Conservation (phyloP, 257 asterid species). For the Solanum chilense region DNA sequence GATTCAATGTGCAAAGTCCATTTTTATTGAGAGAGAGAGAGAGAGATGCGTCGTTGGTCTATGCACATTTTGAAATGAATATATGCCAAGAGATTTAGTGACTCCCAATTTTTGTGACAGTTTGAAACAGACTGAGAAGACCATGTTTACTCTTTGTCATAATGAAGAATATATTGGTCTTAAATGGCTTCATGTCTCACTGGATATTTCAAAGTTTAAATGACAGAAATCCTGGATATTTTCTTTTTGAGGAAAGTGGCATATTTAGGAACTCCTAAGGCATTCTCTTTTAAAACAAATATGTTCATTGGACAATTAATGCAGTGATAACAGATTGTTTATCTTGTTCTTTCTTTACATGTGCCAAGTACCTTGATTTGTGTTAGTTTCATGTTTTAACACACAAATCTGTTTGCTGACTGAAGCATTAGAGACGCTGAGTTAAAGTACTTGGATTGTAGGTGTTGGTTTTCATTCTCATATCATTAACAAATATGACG, state of each 20-base stretch:
- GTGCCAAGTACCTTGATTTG: background rate
- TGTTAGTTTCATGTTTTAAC: background rate
- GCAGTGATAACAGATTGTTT: background rate
- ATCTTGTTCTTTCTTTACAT: background rate
- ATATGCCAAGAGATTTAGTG: background rate
- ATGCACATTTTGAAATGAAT: background rate
- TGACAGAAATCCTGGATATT: background rate
- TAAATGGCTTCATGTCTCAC: background rate
- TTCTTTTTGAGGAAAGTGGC: background rate
- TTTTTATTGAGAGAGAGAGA: background rate
- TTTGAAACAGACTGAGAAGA: background rate
- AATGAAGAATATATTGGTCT: background rate
- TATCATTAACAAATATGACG: background rate
- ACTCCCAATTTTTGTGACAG: background rate
- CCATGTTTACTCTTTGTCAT: background rate
- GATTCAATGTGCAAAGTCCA: background rate
- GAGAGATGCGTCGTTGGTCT: background rate
- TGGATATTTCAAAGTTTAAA: background rate
- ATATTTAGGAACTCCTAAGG: background rate
- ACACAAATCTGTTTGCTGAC: background rate
- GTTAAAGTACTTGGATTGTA: background rate
- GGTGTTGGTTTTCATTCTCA: background rate
- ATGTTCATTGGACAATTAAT: background rate
- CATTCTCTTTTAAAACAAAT: background rate
- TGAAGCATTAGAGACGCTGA: background rate